Conservation (phyloP, 2,329 filamentous ascomycete species). For the Fusarium irregulare region DNA sequence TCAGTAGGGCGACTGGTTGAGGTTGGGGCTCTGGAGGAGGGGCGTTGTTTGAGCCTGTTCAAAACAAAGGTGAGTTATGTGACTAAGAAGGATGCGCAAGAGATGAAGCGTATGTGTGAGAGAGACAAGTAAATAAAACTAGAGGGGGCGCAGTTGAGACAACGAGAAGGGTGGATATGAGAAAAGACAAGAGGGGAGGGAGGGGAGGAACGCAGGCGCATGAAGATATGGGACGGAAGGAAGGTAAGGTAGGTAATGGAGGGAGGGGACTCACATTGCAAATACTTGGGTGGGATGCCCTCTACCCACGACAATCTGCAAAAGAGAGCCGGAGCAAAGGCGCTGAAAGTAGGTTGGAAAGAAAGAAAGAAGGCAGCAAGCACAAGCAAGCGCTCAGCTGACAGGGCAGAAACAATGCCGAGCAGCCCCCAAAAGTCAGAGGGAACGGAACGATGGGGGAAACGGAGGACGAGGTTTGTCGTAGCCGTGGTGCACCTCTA, state of each 20-base stretch:
- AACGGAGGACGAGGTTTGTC: constrained; percentile 39
- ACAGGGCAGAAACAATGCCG: constrained; percentile 38
- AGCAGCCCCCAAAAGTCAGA: constrained; percentile 38
- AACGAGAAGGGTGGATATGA: constrained; percentile 26
- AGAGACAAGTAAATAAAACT: constrained; percentile 36
- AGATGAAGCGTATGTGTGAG: constrained; percentile 17
- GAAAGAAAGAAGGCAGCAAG: constrained; percentile 21
- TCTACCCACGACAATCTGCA: constrained; percentile 60
- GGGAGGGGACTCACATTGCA: constrained; percentile 58
- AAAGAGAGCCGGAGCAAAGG: constrained; percentile 60
- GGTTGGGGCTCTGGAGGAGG: constrained; percentile 41
- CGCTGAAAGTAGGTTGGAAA: constrained; percentile 40
- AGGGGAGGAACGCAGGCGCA: constrained; percentile 24
- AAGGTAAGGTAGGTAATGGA: constrained; percentile 34
- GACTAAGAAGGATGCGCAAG: constrained; percentile 7
- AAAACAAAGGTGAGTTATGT: constrained; percentile 39
- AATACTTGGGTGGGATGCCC: constrained; percentile 51
- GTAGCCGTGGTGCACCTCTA: constrained; percentile 27
- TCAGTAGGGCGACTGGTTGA: constrained; percentile 41
- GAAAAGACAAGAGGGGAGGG: constrained; percentile 30
- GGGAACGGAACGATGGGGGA: constrained; percentile 30
- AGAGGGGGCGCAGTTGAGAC: constrained; percentile 36
- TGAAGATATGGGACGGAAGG: constrained; percentile 26
- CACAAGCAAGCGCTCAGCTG: constrained; percentile 30
- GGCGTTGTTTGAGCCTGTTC: constrained; percentile 46